These are phyloP conservation scores for Pyrenochaeta sp. DNA, from an alignment of 2,329 filamentous ascomycete genomes.

Conservation along the genomic window DNA sequence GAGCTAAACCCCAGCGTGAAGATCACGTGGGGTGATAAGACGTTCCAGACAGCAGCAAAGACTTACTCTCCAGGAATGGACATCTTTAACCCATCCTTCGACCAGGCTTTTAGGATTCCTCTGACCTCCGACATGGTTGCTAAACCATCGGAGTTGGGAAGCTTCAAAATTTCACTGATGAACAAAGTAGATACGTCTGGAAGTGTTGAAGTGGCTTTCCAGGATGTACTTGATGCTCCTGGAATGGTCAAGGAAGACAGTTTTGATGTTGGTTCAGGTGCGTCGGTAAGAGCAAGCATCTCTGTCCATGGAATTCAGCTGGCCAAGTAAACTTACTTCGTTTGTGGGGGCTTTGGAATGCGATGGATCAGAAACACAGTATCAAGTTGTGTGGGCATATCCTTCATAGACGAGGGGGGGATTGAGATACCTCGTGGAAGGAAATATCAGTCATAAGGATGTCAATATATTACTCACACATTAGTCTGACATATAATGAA, in stretches of 20 bases:
- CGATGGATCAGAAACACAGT: not conserved
- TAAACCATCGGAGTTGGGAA: conserved; percentile 11
- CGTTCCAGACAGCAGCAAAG: conserved; percentile 55
- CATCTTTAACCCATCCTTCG: conserved; percentile 60
- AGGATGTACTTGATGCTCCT: conserved; percentile 33
- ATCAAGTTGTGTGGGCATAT: no score
- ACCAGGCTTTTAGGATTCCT: conserved; percentile 56
- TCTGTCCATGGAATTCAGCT: conserved; percentile 32
- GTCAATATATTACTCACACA: no score
- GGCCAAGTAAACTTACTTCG: conserved; percentile 10
- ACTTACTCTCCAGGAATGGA: conserved; percentile 56
- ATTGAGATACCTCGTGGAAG: no score
- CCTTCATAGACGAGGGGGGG: no score
- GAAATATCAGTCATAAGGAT: no score
- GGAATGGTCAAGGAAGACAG: conserved; percentile 27
- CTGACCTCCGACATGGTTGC: conserved; percentile 45
- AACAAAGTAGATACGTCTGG: conserved; percentile 40
- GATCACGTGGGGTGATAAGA: conserved; percentile 53
- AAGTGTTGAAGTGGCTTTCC: conserved; percentile 33
- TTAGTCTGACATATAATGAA: no score
- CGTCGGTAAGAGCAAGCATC: conserved; percentile 33
- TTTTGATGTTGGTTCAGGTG: conserved; percentile 39
- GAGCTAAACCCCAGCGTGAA: conserved; percentile 58
- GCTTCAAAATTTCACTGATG: conserved; percentile 38
- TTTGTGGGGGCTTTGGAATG: not conserved